phyloP scores from a whole-genome alignment of 306 rosid species.

The Medicago truncatula region DNA sequence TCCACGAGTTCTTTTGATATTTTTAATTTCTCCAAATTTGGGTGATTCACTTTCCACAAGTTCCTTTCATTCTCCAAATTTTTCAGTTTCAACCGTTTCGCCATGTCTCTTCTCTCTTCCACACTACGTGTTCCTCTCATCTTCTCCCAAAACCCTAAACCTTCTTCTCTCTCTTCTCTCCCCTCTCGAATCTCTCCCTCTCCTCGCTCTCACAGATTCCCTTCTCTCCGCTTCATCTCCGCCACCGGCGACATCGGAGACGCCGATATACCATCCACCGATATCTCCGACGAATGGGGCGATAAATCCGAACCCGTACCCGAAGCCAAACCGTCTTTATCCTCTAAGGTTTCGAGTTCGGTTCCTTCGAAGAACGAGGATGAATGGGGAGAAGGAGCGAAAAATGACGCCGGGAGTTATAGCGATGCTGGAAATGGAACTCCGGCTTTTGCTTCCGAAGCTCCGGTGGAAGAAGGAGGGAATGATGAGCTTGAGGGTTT shows the following conservation, averaged over 20 bases:
- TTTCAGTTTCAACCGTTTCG: slow-evolving; percentile 11
- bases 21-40: background rate
- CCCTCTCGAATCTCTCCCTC: slow-evolving; percentile 39
- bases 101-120: slow-evolving; percentile 57
- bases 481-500: slow-evolving; percentile 56
- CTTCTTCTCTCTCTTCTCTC: slow-evolving; percentile 36
- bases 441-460: slow-evolving; percentile 37
- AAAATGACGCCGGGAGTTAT: slow-evolving; percentile 32
- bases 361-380: slow-evolving; percentile 84
- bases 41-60: background rate
- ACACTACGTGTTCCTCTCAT: slow-evolving; percentile 42
- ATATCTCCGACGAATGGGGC: slow-evolving; percentile 80
- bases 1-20: background rate
- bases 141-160: slow-evolving; percentile 45
- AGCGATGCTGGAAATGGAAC: slow-evolving; percentile 57
- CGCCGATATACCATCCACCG: slow-evolving; percentile 35
- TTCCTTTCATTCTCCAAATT: background rate
- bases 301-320: slow-evolving; percentile 66
- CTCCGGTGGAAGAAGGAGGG: slow-evolving; percentile 25
- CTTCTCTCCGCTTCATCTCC: slow-evolving; percentile 54
- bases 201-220: slow-evolving; percentile 47
- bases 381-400: slow-evolving; percentile 69
- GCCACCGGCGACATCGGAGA: slow-evolving; percentile 49
- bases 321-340: slow-evolving; percentile 44
- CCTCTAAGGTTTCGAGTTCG: slow-evolving; percentile 56